Evolutionary conservation across 2,329 filamentous ascomycete genomes (phyloP).

Genomic region (Colletotrichum costaricense): DNA sequence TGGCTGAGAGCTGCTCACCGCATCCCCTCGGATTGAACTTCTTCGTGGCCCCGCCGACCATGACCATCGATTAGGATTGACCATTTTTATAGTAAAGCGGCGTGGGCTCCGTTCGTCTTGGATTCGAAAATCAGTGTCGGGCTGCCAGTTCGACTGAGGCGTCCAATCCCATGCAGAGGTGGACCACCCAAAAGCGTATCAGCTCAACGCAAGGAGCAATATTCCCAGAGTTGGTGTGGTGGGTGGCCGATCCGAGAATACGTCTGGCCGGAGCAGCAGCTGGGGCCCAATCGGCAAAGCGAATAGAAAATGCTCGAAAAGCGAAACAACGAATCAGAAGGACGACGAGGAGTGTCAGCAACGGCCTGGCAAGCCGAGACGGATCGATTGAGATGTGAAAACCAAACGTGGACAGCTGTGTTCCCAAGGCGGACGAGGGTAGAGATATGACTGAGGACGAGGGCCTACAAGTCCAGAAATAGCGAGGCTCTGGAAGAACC

Average conservation of each 20-base stretch:
- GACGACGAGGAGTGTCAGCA: constrained; percentile 5
- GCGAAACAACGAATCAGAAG: constrained; percentile 24
- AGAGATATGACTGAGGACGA: constrained; percentile 7
- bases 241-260: not conserved
- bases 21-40: not conserved
- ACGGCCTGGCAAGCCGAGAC: not conserved
- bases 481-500: not conserved
- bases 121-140: not conserved
- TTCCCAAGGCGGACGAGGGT: constrained; percentile 1
- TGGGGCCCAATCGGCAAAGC: constrained; percentile 1
- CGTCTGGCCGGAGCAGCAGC: not conserved
- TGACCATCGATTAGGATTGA: constrained; percentile 29
- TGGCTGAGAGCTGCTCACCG: constrained; percentile 7
- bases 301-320: not conserved
- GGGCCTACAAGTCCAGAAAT: not conserved
- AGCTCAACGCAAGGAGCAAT: constrained; percentile 16
- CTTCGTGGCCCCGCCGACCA: constrained; percentile 27
- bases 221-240: not conserved
- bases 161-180: constrained; percentile 13
- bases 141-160: not conserved
- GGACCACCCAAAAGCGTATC: constrained; percentile 2
- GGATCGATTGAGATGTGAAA: not conserved
- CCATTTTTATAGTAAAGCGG: constrained; percentile 13
- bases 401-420: not conserved
- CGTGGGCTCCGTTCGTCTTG: not conserved